Percentiles rank a stretch among this genome's conserved stretches.
phyloP scores from a whole-genome alignment of 495 filamentous ascomycete species.

The Pseudotulostoma volvatum region DNA sequence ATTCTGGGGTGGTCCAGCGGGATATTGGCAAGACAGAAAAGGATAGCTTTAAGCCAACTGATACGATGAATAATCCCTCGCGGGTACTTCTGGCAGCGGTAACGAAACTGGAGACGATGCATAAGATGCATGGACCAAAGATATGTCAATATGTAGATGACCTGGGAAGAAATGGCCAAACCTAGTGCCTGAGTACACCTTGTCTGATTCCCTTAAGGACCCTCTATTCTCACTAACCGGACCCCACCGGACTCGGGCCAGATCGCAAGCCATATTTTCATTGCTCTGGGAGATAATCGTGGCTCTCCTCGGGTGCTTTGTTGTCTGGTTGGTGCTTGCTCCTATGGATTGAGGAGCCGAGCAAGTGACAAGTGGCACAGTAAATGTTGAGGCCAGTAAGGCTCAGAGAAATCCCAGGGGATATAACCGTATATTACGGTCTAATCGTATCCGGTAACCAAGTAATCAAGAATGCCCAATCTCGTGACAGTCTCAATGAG shows the following conservation, averaged over 20 bases:
- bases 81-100: conserved; percentile 9
- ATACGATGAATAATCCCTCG: conserved; percentile 15
- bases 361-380: not conserved
- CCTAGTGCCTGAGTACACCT: conserved; percentile 8
- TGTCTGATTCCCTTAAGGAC: conserved; percentile 6
- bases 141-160: conserved; percentile 11
- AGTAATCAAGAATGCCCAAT: not conserved
- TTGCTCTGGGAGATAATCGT: not conserved
- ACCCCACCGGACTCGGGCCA: not conserved
- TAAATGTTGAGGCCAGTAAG: not conserved
- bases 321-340: no score
- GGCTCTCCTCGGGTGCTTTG: no score
- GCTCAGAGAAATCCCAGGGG: not conserved
- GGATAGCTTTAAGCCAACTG: conserved; percentile 12
- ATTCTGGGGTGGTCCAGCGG: conserved; percentile 11
- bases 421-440: conserved; percentile 1
- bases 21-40: conserved; percentile 10
- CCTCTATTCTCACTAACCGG: conserved; percentile 6
- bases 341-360: no score
- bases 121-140: conserved; percentile 5
- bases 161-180: conserved; percentile 11
- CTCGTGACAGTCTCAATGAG: not conserved
- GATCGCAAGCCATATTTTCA: not conserved
- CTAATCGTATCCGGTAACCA: not conserved
- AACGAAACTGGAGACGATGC: conserved; percentile 4